Conservation (phyloP, 257 asterid species). For the Petunia secreta region DNA sequence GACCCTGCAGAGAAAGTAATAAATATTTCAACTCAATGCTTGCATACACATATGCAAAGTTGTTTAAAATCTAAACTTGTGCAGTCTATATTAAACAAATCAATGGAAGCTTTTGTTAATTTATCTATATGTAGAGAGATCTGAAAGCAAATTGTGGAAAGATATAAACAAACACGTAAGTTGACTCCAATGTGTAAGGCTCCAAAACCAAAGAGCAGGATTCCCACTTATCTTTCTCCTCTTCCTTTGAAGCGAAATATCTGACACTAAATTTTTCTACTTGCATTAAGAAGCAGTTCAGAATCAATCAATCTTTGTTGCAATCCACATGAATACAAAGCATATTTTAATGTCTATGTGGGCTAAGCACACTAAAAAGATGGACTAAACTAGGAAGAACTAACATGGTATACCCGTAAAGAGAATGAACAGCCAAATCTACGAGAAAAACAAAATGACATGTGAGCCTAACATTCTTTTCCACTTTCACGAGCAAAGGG, state of each 20-base stretch:
- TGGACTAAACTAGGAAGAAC: background rate
- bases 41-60: conserved; percentile 11
- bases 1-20: conserved; percentile 71
- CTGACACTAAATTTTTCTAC: background rate
- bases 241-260: conserved; percentile 4
- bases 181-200: conserved; percentile 6
- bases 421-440: background rate
- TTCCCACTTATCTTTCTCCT: conserved; percentile 9
- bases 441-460: background rate
- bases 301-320: background rate
- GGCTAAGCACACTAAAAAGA: conserved; percentile 6
- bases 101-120: conserved; percentile 2
- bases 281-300: background rate
- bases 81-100: background rate
- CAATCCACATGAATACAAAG: conserved; percentile 2
- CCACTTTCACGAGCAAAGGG: background rate
- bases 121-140: conserved; percentile 4
- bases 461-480: background rate
- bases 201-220: conserved; percentile 5
- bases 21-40: conserved; percentile 15
- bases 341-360: background rate
- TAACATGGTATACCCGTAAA: background rate
- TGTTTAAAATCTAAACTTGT: background rate
- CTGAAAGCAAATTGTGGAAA: conserved; percentile 21
- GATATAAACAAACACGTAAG: background rate